phyloP scores from a whole-genome alignment of 192 early-diverging fungal species.

The Phycomyces blakesleeanus region DNA sequence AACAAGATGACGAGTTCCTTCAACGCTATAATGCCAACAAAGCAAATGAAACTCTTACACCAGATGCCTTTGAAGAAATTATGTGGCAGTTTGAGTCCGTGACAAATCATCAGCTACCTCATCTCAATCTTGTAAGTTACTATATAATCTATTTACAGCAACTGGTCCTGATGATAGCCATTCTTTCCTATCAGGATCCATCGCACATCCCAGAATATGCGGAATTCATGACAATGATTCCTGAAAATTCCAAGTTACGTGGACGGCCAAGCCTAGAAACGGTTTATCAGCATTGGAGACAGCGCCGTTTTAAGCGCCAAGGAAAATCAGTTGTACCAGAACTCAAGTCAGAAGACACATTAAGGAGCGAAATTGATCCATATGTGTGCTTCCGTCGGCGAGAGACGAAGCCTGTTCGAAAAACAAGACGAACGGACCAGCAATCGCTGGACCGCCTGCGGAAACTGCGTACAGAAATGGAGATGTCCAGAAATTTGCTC shows the following conservation, averaged over 20 bases:
- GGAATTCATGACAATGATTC: constrained; percentile 14
- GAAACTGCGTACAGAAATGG: constrained; percentile 65
- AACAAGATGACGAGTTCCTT: constrained; percentile 65
- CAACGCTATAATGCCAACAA: constrained; percentile 28
- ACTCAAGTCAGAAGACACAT: constrained; percentile 53
- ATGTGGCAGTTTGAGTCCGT: constrained; percentile 68
- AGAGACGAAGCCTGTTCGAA: constrained; percentile 72
- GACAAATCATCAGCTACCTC: constrained; percentile 47
- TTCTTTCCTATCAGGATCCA: constrained; percentile 21
- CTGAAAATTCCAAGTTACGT: constrained; percentile 6
- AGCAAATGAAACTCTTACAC: constrained; percentile 29
- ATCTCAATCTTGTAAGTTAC: constrained; percentile 28
- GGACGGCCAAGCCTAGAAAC: constrained; percentile 2
- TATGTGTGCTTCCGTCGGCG: constrained; percentile 88
- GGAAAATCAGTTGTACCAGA: constrained; percentile 23
- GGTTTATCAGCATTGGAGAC: constrained; percentile 30
- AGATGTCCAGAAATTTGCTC: constrained; percentile 57
- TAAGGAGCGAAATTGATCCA: constrained; percentile 63
- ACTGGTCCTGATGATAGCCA: neutral
- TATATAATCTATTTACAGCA: constrained; percentile 2
- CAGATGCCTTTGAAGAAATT: constrained; percentile 67
- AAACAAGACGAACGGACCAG: constrained; percentile 69
- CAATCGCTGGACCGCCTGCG: constrained; percentile 70
- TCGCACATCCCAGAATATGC: constrained; percentile 27
- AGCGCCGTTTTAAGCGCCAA: constrained; percentile 15